Evolutionary conservation across 352 stramenopile species (phyloP).

Genomic region (Globisporangium echinulatum): DNA sequence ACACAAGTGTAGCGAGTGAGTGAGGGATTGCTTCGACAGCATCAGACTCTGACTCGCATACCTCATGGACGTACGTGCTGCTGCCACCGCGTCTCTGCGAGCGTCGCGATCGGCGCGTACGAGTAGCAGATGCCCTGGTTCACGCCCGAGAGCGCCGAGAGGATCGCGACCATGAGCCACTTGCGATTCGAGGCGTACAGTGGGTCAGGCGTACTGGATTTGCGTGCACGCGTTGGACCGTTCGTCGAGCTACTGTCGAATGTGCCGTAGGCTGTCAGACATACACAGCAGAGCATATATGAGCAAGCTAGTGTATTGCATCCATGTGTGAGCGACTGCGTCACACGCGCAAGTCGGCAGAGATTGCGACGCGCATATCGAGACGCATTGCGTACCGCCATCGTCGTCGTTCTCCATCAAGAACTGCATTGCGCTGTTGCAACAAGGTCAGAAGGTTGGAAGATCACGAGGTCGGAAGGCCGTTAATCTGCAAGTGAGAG

Average conservation of each 20-base stretch:
- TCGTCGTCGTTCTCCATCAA: conserved; percentile 7
- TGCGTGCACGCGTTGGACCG: not conserved
- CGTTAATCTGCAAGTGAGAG: too few relatives aligned
- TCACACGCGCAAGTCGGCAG: too few relatives aligned
- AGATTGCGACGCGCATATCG: too few relatives aligned
- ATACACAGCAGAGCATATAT: not conserved
- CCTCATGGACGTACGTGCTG: conserved; percentile 31
- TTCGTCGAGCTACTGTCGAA: not conserved
- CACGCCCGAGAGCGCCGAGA: conserved; percentile 53
- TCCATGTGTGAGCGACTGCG: too few relatives aligned
- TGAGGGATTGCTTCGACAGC: too few relatives aligned
- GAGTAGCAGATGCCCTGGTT: conserved; percentile 80
- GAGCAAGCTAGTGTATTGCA: too few relatives aligned
- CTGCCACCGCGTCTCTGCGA: conserved; percentile 52
- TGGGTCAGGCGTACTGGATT: too few relatives aligned
- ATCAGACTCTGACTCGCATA: too few relatives aligned
- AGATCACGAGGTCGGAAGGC: too few relatives aligned
- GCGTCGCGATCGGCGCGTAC: conserved; percentile 64
- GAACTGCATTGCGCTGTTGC: conserved; percentile 1
- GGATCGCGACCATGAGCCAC: conserved; percentile 66
- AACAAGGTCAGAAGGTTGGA: too few relatives aligned
- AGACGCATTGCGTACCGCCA: not conserved
- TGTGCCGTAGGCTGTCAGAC: conserved; percentile 2
- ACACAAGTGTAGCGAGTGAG: too few relatives aligned
- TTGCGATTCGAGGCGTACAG: conserved; percentile 21